Evolutionary conservation across 805 yeast species (phyloP).

Genomic region (Torulaspora microellipsoides): DNA sequence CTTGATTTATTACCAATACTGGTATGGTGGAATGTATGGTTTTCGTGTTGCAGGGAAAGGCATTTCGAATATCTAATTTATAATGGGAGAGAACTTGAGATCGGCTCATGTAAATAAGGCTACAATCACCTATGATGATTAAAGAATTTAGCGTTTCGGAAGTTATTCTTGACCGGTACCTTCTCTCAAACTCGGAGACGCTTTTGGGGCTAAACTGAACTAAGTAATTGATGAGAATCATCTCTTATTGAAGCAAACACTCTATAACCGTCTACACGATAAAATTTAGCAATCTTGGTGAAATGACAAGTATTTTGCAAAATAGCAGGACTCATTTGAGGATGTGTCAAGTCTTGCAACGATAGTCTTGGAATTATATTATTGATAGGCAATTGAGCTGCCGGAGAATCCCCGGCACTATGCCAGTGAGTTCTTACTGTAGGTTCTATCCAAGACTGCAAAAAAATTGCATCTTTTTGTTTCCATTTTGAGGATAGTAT

Average conservation of each 20-base stretch:
- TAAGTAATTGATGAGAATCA: slow-evolving; percentile 24
- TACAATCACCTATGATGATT: slow-evolving; percentile 27
- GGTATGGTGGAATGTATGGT: slow-evolving; percentile 10
- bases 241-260: slow-evolving; percentile 30
- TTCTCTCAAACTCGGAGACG: slow-evolving; percentile 28
- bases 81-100: slow-evolving; percentile 3
- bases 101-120: slow-evolving; percentile 3
- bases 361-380: slow-evolving; percentile 14
- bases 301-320: slow-evolving; percentile 18
- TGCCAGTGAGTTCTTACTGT: slow-evolving; percentile 4
- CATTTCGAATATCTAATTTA: neutral
- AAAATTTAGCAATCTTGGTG: slow-evolving; percentile 24
- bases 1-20: slow-evolving; percentile 23
- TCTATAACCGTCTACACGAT: slow-evolving; percentile 17
- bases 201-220: slow-evolving; percentile 32
- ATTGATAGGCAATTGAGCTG: slow-evolving; percentile 5
- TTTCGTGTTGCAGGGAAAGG: neutral
- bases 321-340: slow-evolving; percentile 9
- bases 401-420: neutral
- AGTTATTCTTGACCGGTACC: slow-evolving; percentile 24
- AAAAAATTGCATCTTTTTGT: slow-evolving; percentile 21
- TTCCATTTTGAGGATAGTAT: slow-evolving; percentile 13
- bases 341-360: slow-evolving; percentile 8
- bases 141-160: slow-evolving; percentile 23
- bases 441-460: slow-evolving; percentile 24